Evolutionary conservation across 306 rosid species (phyloP).

Genomic region (Acacia acuminata): DNA sequence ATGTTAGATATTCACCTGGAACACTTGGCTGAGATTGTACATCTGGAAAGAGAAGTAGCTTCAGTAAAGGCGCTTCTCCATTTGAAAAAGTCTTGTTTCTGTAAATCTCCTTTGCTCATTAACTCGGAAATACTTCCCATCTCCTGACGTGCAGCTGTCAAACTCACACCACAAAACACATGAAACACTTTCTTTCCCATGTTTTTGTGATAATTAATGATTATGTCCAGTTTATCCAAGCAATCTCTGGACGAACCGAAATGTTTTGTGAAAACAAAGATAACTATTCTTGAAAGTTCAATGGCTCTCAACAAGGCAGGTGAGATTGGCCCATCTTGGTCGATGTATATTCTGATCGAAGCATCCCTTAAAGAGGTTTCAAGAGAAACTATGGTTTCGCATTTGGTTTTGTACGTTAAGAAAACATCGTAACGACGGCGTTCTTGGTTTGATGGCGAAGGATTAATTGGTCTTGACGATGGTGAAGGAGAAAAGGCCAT

Average conservation of each 20-base stretch:
- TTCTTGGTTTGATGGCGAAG: not conserved
- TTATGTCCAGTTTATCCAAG: not conserved
- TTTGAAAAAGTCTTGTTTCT: not conserved
- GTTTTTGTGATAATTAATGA: not conserved
- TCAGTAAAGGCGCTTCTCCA: not conserved
- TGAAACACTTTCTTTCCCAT: not conserved
- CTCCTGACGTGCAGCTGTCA: not conserved
- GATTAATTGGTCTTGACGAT: not conserved
- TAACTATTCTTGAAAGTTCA: not conserved
- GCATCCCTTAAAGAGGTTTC: not conserved
- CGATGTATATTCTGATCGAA: not conserved
- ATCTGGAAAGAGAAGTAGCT: not conserved
- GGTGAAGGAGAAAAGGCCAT: not conserved
- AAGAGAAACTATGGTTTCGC: not conserved
- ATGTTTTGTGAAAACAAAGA: not conserved
- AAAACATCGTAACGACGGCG: not conserved
- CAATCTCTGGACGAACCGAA: not conserved
- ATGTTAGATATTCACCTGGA: not conserved
- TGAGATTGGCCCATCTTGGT: not conserved
- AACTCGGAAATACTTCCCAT: not conserved
- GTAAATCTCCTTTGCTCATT: not conserved
- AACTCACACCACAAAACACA: too few species aligned
- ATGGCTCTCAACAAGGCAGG: not conserved
- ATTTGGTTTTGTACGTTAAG: not conserved
- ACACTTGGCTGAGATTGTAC: not conserved